Evolutionary conservation across 208 protist genomes (phyloP).

Genomic region (Porcisia hertigi): DNA sequence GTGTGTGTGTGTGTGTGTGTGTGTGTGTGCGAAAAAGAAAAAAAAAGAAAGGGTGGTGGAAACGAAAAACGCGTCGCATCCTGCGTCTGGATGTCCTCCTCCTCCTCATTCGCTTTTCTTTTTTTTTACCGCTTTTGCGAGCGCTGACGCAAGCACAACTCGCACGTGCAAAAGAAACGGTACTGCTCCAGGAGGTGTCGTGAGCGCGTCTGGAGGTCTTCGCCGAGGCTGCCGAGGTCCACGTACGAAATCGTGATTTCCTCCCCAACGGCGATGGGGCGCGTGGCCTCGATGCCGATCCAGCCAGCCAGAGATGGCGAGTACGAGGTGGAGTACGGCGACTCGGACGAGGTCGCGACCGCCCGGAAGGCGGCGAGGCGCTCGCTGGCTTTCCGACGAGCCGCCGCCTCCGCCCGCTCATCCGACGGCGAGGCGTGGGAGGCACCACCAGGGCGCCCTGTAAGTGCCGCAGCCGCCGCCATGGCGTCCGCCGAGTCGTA

Average conservation of each 20-base stretch:
- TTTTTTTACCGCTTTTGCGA: constrained; percentile 8
- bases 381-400: constrained; percentile 1
- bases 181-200: constrained; percentile 65
- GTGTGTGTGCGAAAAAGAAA: too few relatives aligned
- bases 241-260: constrained; percentile 88
- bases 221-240: constrained; percentile 46
- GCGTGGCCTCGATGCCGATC: constrained; percentile 53
- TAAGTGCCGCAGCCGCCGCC: constrained; percentile 7
- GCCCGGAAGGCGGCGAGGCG: constrained; percentile 18
- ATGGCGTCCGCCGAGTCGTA: constrained; percentile 26
- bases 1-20: too few relatives aligned
- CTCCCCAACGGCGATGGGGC: constrained; percentile 65
- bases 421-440: neutral
- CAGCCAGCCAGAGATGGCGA: constrained; percentile 16
- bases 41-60: too few relatives aligned
- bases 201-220: constrained; percentile 43
- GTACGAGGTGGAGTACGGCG: constrained; percentile 21
- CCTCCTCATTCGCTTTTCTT: neutral
- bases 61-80: neutral
- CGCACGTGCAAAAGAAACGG: constrained; percentile 71
- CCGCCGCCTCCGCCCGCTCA: constrained; percentile 4
- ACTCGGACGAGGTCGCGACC: constrained; percentile 15
- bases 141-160: constrained; percentile 46
- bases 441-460: neutral
- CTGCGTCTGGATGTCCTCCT: neutral